phyloP scores from a whole-genome alignment of 148 eudicot genomes.

The Amaranthus palmeri region DNA sequence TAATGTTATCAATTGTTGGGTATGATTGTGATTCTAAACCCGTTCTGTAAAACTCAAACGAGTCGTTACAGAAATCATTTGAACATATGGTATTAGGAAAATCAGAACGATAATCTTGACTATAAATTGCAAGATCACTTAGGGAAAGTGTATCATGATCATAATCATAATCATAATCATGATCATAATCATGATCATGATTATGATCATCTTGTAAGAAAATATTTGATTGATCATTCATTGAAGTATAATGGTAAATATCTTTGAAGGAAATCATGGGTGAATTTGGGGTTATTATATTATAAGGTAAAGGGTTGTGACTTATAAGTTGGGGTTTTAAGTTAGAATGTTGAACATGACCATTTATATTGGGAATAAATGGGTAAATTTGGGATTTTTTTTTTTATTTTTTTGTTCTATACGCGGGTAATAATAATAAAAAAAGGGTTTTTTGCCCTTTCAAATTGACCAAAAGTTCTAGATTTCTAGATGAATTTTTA shows the following conservation, averaged over 20 bases:
- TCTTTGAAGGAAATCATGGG: constrained; percentile 14
- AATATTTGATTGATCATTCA: background rate
- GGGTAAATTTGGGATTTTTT: constrained; percentile 1
- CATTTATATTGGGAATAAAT: background rate
- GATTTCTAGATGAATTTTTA: constrained; percentile 16
- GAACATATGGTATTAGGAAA: constrained; percentile 11
- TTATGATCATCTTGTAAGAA: background rate
- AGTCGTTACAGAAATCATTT: background rate
- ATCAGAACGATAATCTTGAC: constrained; percentile 12
- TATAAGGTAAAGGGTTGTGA: background rate
- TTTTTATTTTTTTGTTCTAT: background rate
- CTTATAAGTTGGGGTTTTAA: background rate
- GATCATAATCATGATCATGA: background rate
- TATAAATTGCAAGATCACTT: constrained; percentile 21
- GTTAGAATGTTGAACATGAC: background rate
- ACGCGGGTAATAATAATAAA: background rate
- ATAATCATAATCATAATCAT: background rate
- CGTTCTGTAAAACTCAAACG: constrained; percentile 21
- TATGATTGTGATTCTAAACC: background rate
- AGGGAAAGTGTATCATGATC: constrained; percentile 15
- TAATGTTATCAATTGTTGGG: constrained; percentile 4
- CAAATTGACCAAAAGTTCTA: constrained; percentile 8
- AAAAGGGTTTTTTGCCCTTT: background rate
- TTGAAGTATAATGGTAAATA: background rate
- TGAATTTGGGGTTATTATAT: background rate